phyloP scores from a whole-genome alignment of 805 yeast species.

The Scheffersomyces stipitis region DNA sequence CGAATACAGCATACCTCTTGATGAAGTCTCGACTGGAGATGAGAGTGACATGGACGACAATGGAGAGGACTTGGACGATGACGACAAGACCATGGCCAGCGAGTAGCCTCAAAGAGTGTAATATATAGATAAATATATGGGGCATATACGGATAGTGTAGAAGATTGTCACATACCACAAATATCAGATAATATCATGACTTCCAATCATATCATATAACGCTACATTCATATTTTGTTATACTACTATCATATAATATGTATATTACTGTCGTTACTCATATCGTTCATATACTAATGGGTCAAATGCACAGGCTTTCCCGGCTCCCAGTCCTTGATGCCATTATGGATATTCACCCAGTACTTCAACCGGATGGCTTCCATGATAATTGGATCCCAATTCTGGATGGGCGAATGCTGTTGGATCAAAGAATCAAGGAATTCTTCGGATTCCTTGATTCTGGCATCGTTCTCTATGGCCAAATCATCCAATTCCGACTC shows the following conservation, averaged over 20 bases:
- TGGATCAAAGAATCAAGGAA: conserved; percentile 48
- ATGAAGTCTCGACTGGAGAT: conserved; percentile 8
- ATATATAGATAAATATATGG: too few relatives aligned
- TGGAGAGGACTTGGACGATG: conserved; percentile 26
- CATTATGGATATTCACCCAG: conserved; percentile 76
- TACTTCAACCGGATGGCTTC: conserved; percentile 76
- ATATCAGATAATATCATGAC: too few relatives aligned
- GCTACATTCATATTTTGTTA: too few relatives aligned
- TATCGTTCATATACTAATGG: conserved; percentile 40
- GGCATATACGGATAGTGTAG: too few relatives aligned
- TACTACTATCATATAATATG: conserved; percentile 1
- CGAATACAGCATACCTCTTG: conserved; percentile 56
- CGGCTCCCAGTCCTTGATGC: conserved; percentile 76
- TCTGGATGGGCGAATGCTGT: conserved; percentile 22
- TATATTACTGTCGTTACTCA: conserved; percentile 1
- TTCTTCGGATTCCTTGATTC: conserved; percentile 49
- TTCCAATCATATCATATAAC: too few relatives aligned
- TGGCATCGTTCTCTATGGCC: conserved; percentile 52
- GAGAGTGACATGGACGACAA: conserved; percentile 27
- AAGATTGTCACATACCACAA: too few relatives aligned
- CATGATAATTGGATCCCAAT: conserved; percentile 59
- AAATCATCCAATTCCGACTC: conserved; percentile 58
- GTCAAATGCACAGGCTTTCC: conserved; percentile 64
- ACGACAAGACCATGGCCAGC: conserved; percentile 46
- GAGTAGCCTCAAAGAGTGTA: conserved; percentile 13